Conservation (phyloP, 768 basidiomycete genomes). For the Lactarius deliciosus region DNA sequence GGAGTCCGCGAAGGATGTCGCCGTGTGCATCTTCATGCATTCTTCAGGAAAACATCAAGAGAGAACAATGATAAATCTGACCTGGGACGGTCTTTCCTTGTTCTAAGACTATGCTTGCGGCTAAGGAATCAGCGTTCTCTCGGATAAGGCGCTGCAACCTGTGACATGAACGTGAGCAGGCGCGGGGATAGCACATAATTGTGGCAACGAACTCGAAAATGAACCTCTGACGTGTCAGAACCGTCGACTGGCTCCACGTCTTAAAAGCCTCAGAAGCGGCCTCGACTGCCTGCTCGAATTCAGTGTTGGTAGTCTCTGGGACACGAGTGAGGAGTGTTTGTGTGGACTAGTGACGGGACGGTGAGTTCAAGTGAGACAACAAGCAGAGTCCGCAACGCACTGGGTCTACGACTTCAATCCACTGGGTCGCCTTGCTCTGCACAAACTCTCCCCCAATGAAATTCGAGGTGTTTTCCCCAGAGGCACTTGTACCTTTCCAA, state of each 20-base stretch:
- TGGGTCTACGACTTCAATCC: conserved; percentile 89
- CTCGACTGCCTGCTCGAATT: conserved; percentile 81
- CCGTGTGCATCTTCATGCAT: conserved; percentile 78
- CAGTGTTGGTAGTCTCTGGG: conserved; percentile 79
- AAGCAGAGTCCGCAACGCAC: conserved; percentile 45
- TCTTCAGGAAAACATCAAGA: conserved; percentile 6
- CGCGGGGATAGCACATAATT: not conserved
- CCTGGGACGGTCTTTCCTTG: conserved; percentile 94
- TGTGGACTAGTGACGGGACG: conserved; percentile 58
- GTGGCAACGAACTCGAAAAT: conserved; percentile 72
- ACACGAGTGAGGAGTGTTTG: conserved; percentile 88
- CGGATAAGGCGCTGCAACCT: conserved; percentile 89
- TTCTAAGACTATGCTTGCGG: conserved; percentile 86
- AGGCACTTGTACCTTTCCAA: conserved; percentile 86
- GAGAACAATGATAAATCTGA: conserved; percentile 35
- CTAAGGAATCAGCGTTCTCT: conserved; percentile 81
- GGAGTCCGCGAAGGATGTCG: conserved; percentile 88
- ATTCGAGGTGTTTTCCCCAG: conserved; percentile 88
- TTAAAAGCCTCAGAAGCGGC: conserved; percentile 85
- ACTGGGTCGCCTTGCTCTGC: conserved; percentile 73
- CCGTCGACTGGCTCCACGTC: conserved; percentile 83
- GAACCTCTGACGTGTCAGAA: conserved; percentile 84
- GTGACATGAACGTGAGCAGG: conserved; percentile 10
- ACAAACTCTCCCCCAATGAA: conserved; percentile 89
- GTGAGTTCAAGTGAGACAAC: not conserved